These are phyloP conservation scores for Phytophthora constricta DNA, from an alignment of 352 stramenopile genomes.

Conservation along the genomic window DNA sequence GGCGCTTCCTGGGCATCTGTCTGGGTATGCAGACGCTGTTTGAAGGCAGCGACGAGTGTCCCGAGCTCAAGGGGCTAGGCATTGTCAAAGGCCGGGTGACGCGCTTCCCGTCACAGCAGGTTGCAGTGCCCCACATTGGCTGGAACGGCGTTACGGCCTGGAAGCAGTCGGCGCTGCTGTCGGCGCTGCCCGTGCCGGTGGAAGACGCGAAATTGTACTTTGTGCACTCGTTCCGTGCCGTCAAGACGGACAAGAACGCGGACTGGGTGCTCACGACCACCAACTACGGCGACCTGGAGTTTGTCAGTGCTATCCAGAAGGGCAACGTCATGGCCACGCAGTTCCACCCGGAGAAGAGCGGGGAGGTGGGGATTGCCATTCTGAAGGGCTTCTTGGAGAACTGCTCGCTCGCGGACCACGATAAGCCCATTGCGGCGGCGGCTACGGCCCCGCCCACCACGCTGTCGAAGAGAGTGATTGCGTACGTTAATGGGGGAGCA, in stretches of 20 bases:
- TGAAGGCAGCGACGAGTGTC: slow-evolving; percentile 94
- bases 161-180: slow-evolving; percentile 85
- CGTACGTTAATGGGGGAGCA: slow-evolving; percentile 49
- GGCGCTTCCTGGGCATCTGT: slow-evolving; percentile 98
- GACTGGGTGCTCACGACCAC: slow-evolving; percentile 96
- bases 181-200: slow-evolving; percentile 42
- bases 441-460: slow-evolving; percentile 55
- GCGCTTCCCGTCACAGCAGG: slow-evolving; percentile 83
- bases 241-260: slow-evolving; percentile 74
- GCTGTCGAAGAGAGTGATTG: slow-evolving; percentile 96
- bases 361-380: slow-evolving; percentile 90
- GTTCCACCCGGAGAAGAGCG: slow-evolving; percentile 99
- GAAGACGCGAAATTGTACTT: slow-evolving; percentile 93
- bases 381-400: slow-evolving; percentile 94
- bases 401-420: slow-evolving; percentile 51
- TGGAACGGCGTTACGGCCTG: slow-evolving; percentile 96
- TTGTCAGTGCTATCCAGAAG: slow-evolving; percentile 94
- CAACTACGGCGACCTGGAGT: slow-evolving; percentile 93
- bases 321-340: slow-evolving; percentile 98
- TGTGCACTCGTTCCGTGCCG: slow-evolving; percentile 96
- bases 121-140: slow-evolving; percentile 96
- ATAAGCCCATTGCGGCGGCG: slow-evolving; percentile 43
- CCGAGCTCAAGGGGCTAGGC: slow-evolving; percentile 88
- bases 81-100: slow-evolving; percentile 93
- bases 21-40: slow-evolving; percentile 99